Conservation (phyloP, 2,329 filamentous ascomycete species). For the Cladophialophora immunda region DNA sequence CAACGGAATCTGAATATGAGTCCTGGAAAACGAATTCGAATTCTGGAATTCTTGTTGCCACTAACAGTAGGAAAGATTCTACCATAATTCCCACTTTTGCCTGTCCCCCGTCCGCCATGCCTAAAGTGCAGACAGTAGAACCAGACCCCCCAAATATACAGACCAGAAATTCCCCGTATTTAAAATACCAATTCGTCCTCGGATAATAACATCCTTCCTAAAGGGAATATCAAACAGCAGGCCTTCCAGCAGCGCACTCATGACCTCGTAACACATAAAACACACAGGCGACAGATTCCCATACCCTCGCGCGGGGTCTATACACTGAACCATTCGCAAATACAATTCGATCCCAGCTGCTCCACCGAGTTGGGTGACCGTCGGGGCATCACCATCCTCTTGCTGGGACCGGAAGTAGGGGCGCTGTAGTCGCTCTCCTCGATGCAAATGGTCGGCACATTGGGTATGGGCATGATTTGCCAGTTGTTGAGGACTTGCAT, state of each 20-base stretch:
- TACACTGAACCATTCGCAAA: conserved; percentile 41
- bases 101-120: conserved; percentile 1
- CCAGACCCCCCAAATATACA: conserved; percentile 20
- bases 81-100: conserved; percentile 22
- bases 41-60: background rate
- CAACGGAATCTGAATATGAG: background rate
- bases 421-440: conserved; percentile 35
- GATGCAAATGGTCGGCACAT: conserved; percentile 37
- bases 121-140: conserved; percentile 1
- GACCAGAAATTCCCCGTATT: background rate
- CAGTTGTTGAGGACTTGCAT: conserved; percentile 67
- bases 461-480: conserved; percentile 48
- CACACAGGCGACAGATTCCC: background rate
- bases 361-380: conserved; percentile 21
- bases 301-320: conserved; percentile 16
- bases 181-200: conserved; percentile 5
- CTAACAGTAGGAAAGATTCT: conserved; percentile 17
- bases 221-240: conserved; percentile 4
- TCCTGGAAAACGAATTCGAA: background rate
- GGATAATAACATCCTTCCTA: background rate
- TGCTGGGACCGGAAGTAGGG: conserved; percentile 13
- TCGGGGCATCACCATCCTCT: conserved; percentile 17
- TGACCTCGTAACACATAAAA: conserved; percentile 37
- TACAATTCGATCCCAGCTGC: conserved; percentile 39
- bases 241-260: conserved; percentile 23